Evolutionary conservation across 495 filamentous ascomycete genomes (phyloP).

Genomic region (Daldinia bambusicola): DNA sequence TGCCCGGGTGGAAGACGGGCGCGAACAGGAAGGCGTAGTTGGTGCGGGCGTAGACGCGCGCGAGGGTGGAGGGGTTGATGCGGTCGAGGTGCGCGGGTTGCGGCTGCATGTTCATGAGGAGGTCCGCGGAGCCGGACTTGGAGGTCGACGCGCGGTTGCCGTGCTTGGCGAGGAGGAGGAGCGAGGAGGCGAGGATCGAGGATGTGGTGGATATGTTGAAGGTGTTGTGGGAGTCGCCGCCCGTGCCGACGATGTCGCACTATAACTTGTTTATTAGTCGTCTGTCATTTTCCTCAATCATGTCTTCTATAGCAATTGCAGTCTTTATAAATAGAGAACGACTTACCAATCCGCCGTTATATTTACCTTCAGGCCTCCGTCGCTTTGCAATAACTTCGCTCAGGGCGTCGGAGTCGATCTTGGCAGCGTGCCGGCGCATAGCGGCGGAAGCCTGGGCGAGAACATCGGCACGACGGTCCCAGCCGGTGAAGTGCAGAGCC

Average conservation of each 20-base stretch:
- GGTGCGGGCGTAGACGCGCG: conserved; percentile 73
- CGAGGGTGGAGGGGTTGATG: conserved; percentile 74
- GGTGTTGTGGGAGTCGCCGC: conserved; percentile 94
- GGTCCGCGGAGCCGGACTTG: conserved; percentile 92
- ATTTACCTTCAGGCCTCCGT: conserved; percentile 72
- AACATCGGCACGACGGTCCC: conserved; percentile 81
- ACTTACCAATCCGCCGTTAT: conserved; percentile 74
- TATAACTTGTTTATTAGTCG: conserved; percentile 46
- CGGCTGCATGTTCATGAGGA: conserved; percentile 77
- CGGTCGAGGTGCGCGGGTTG: conserved; percentile 75
- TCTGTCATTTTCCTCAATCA: conserved; percentile 17
- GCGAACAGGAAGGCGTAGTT: conserved; percentile 98
- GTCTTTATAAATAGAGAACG: neutral
- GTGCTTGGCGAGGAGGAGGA: conserved; percentile 89
- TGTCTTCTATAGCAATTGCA: neutral
- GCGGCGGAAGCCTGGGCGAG: conserved; percentile 76
- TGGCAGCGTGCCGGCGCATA: conserved; percentile 69
- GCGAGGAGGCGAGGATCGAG: conserved; percentile 86
- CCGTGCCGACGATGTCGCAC: conserved; percentile 98
- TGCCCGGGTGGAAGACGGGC: conserved; percentile 93
- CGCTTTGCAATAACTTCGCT: conserved; percentile 60
- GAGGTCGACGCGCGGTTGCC: conserved; percentile 97
- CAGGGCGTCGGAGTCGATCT: conserved; percentile 53
- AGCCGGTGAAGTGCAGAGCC: conserved; percentile 84
- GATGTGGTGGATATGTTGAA: conserved; percentile 98